These are phyloP conservation scores for Suhomyces panamericanus DNA, from an alignment of 1,139 yeast species.

Conservation along the genomic window DNA sequence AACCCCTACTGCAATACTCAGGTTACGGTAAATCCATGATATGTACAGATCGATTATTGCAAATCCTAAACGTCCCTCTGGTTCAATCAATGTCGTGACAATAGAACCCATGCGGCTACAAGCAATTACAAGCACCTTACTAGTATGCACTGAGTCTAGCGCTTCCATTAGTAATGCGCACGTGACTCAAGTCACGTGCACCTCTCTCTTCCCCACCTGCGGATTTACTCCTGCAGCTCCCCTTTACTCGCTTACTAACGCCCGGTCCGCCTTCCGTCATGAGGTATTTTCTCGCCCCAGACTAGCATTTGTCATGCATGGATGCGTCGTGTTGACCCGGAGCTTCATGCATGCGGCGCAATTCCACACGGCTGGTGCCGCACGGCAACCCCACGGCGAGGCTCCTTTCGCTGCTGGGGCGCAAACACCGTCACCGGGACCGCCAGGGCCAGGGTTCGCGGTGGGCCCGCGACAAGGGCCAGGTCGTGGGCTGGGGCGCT, in stretches of 20 bases:
- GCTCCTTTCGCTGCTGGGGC: background rate
- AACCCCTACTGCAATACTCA: no score
- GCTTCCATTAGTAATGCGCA: no score
- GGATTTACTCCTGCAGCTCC: background rate
- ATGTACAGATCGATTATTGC: no score
- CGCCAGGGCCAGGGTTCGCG: background rate
- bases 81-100: no score
- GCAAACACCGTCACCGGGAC: background rate
- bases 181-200: no score
- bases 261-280: background rate
- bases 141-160: no score
- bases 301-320: background rate
- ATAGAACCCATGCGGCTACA: no score
- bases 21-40: no score
- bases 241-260: background rate
- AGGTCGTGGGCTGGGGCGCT: no score
- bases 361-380: slow-evolving; percentile 2
- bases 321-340: background rate
- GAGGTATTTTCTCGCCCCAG: background rate
- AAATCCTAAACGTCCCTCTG: no score
- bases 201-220: background rate
- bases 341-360: background rate
- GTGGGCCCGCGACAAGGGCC: background rate
- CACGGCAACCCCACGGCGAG: slow-evolving; percentile 2
- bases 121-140: no score